phyloP scores from a whole-genome alignment of 2,329 filamentous ascomycete species.

The Pseudogymnoascus sp. region DNA sequence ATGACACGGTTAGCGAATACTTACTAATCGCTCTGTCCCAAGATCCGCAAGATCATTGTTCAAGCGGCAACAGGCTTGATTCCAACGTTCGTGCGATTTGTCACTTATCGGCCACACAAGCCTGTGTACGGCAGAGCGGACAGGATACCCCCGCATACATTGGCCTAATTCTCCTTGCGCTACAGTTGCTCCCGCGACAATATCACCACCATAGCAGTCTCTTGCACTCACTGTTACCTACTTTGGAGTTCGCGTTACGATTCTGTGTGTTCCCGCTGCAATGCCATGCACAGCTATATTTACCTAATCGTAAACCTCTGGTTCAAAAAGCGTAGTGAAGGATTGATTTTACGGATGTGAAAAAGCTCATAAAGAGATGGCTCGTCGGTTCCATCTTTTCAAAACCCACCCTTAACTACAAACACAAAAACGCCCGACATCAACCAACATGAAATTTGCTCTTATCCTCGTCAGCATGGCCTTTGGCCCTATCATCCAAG shows the following conservation, averaged over 20 bases:
- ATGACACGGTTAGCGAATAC: no score
- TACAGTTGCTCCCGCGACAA: neutral
- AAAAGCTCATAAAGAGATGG: neutral
- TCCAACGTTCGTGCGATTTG: neutral
- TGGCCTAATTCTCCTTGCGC: neutral
- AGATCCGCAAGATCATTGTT: neutral
- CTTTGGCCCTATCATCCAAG: neutral
- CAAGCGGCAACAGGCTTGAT: neutral
- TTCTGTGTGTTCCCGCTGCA: neutral
- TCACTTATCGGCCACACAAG: neutral
- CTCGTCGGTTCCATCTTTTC: neutral
- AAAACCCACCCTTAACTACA: neutral
- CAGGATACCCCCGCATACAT: neutral
- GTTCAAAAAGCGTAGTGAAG: neutral
- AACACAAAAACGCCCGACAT: neutral
- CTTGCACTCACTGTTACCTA: neutral
- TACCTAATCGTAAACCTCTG: neutral
- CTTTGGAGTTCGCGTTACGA: neutral
- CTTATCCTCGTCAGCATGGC: neutral
- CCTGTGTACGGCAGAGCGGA: neutral
- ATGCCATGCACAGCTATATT: neutral
- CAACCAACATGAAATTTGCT: neutral
- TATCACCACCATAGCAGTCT: neutral
- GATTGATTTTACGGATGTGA: neutral
- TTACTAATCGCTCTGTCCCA: neutral